Percentiles rank a stretch among this genome's conserved stretches.
Evolutionary conservation across 495 filamentous ascomycete species (phyloP).

Genomic region (Usnea hakonensis): DNA sequence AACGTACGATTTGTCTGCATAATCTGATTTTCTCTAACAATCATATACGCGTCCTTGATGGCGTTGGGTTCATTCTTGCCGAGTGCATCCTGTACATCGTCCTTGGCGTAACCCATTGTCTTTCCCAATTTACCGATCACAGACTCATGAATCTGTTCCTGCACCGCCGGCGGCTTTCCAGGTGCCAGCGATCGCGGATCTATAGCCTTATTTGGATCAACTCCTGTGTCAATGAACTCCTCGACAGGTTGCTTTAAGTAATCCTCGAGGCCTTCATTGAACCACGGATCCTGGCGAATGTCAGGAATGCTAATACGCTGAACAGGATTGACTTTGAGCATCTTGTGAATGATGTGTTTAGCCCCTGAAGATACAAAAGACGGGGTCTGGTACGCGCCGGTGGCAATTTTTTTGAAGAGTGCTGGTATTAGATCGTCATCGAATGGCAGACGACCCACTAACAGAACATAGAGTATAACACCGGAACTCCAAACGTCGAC

Average conservation of each 20-base stretch:
- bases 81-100: slow-evolving; percentile 90
- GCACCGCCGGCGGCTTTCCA: slow-evolving; percentile 64
- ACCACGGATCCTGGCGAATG: slow-evolving; percentile 93
- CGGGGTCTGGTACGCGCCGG: slow-evolving; percentile 82
- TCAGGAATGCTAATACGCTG: slow-evolving; percentile 89
- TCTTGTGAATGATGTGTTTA: slow-evolving; percentile 75
- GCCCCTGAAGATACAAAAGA: slow-evolving; percentile 81
- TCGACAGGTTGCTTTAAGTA: slow-evolving; percentile 88
- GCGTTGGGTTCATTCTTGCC: slow-evolving; percentile 87
- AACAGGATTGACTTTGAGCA: slow-evolving; percentile 92
- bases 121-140: slow-evolving; percentile 92
- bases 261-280: slow-evolving; percentile 70
- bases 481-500: slow-evolving; percentile 99
- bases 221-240: slow-evolving; percentile 86
- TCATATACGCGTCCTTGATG: slow-evolving; percentile 97
- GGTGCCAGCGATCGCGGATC: slow-evolving; percentile 70
- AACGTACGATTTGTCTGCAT: slow-evolving; percentile 87
- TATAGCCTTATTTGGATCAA: slow-evolving; percentile 83
- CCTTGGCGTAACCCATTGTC: slow-evolving; percentile 93
- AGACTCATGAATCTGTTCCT: slow-evolving; percentile 82
- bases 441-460: slow-evolving; percentile 87
- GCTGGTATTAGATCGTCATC: slow-evolving; percentile 94
- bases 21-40: slow-evolving; percentile 93
- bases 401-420: slow-evolving; percentile 80
- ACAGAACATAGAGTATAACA: slow-evolving; percentile 91